phyloP scores from a whole-genome alignment of 169 alveolate genomes.

The Cryptosporidium meleagridis region DNA sequence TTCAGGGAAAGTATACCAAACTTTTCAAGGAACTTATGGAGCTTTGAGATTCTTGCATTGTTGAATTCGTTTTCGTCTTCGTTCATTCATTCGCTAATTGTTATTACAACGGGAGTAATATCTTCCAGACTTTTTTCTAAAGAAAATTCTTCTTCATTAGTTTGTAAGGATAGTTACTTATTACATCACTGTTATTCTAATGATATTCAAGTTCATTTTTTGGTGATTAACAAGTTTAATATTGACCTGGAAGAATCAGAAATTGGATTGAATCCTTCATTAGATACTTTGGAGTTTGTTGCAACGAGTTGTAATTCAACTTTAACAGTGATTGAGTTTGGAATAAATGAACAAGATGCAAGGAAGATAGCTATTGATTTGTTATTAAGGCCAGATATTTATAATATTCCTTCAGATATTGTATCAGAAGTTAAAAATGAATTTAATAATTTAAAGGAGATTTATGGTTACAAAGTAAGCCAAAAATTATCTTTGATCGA shows the following conservation, averaged over 20 bases:
- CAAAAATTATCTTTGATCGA: conserved; percentile 28
- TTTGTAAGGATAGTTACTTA: conserved; percentile 4
- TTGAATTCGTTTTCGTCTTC: conserved; percentile 16
- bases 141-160: not conserved
- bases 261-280: conserved; percentile 22
- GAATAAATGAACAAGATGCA: not conserved
- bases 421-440: not conserved
- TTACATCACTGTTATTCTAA: not conserved
- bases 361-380: conserved; percentile 25
- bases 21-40: not conserved
- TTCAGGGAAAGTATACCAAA: not conserved
- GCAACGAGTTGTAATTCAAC: conserved; percentile 6
- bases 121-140: conserved; percentile 8
- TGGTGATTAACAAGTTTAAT: conserved; percentile 6
- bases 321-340: not conserved
- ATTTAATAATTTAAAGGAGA: not conserved
- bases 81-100: conserved; percentile 13
- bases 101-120: conserved; percentile 49
- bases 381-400: conserved; percentile 4
- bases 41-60: not conserved
- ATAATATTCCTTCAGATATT: not conserved
- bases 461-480: not conserved
- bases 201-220: conserved; percentile 49
- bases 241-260: not conserved
- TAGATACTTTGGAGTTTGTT: conserved; percentile 35